Conservation (phyloP, 2,329 filamentous ascomycete species). For the Aspergillus udagawae region DNA sequence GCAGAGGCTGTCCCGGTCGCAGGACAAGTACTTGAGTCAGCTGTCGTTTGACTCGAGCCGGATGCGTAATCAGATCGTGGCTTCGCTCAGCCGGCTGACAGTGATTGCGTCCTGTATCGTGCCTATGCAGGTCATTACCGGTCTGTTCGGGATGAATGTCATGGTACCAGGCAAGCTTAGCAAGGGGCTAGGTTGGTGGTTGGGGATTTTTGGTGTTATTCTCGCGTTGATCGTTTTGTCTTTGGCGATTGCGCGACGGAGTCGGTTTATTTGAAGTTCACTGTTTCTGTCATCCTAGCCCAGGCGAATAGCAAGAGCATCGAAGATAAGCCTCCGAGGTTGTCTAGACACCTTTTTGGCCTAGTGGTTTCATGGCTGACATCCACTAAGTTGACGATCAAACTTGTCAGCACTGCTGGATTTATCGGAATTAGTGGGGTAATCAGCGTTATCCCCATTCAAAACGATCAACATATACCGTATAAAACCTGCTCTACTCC, state of each 20-base stretch:
- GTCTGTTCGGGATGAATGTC: conserved; percentile 50
- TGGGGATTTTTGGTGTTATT: conserved; percentile 45
- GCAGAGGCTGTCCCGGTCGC: conserved; percentile 86
- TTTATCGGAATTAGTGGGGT: background rate
- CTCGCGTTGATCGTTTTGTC: conserved; percentile 29
- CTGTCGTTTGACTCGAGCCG: conserved; percentile 83
- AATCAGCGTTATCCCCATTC: background rate
- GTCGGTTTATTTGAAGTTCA: background rate
- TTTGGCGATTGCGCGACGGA: background rate
- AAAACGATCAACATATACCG: background rate
- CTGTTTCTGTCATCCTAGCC: background rate
- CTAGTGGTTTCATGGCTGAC: no score
- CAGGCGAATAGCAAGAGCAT: background rate
- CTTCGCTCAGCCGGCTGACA: conserved; percentile 84
- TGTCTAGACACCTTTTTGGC: no score
- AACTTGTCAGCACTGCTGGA: background rate
- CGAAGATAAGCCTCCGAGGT: no score
- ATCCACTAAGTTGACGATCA: no score
- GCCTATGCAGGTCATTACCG: conserved; percentile 80
- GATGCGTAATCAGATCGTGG: conserved; percentile 79
- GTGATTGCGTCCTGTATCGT: conserved; percentile 86
- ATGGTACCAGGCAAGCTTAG: conserved; percentile 39
- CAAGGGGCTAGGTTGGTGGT: conserved; percentile 41
- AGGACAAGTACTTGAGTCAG: conserved; percentile 90
- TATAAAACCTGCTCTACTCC: background rate